Conservation (phyloP, 306 rosid genomes). For the Mucuna pruriens region DNA sequence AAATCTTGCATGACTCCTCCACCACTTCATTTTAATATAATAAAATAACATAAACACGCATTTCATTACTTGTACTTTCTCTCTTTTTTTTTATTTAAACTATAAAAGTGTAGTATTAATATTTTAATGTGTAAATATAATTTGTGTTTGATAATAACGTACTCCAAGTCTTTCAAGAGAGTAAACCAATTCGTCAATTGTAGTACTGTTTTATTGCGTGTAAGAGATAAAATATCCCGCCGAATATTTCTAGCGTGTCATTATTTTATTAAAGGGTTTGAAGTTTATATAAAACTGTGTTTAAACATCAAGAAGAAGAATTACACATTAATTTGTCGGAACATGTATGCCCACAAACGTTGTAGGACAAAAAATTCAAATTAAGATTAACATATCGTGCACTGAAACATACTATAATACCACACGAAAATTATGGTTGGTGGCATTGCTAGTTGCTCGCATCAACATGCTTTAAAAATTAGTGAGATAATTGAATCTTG, state of each 20-base stretch:
- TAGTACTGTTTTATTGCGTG: background rate
- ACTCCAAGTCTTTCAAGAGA: background rate
- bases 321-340: background rate
- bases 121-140: background rate
- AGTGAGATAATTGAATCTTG: background rate
- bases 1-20: background rate
- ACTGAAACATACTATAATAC: background rate
- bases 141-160: background rate
- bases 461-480: background rate
- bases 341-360: background rate
- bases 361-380: background rate
- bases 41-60: background rate
- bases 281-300: background rate
- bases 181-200: constrained; percentile 9
- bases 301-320: no score
- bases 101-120: background rate
- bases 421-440: background rate
- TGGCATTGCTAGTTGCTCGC: background rate
- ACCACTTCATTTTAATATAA: background rate
- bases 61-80: background rate
- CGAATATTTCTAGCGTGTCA: background rate
- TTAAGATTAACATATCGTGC: background rate
- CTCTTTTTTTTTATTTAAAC: background rate
- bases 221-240: background rate
- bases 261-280: background rate